Evolutionary conservation across 805 yeast species (phyloP).

Genomic region (Hanseniaspora lachancei): DNA sequence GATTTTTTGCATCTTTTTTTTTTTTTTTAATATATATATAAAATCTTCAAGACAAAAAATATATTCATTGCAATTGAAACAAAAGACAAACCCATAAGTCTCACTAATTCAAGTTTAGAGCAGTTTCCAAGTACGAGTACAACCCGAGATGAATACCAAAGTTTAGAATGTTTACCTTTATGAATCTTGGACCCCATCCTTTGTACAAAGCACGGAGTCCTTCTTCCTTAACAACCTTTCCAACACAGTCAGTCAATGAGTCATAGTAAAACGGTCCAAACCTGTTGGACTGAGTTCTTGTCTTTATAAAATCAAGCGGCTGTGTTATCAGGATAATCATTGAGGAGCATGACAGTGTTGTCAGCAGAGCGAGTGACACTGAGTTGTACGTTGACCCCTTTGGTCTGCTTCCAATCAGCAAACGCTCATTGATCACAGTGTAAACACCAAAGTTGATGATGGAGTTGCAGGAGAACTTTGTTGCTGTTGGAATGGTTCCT

Average conservation of each 20-base stretch:
- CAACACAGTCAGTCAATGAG: constrained; percentile 48
- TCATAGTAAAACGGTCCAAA: constrained; percentile 29
- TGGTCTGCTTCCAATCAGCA: background rate
- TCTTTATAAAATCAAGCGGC: constrained; percentile 12
- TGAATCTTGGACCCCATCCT: constrained; percentile 53
- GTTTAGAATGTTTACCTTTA: constrained; percentile 49
- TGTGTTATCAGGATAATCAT: constrained; percentile 11
- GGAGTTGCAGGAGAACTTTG: constrained; percentile 8
- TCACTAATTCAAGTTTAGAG: constrained; percentile 11
- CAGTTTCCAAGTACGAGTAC: constrained; percentile 43
- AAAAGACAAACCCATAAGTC: constrained; percentile 6
- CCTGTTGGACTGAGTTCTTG: constrained; percentile 13
- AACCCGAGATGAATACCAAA: constrained; percentile 58
- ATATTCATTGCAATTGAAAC: constrained; percentile 11
- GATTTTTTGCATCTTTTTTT: background rate
- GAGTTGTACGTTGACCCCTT: background rate
- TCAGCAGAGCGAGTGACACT: background rate
- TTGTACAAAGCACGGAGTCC: constrained; percentile 37
- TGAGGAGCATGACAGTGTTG: constrained; percentile 7
- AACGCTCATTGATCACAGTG: constrained; percentile 4
- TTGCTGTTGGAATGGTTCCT: constrained; percentile 11
- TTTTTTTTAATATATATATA: background rate
- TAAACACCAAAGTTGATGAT: constrained; percentile 12
- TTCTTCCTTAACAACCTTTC: constrained; percentile 37
- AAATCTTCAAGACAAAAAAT: background rate